A percentile compares a stretch with the other conserved stretches of the same genome.
These are phyloP conservation scores for Carex myosuroides DNA, from an alignment of 176 grass and related monocot genomes.

Conservation along the genomic window DNA sequence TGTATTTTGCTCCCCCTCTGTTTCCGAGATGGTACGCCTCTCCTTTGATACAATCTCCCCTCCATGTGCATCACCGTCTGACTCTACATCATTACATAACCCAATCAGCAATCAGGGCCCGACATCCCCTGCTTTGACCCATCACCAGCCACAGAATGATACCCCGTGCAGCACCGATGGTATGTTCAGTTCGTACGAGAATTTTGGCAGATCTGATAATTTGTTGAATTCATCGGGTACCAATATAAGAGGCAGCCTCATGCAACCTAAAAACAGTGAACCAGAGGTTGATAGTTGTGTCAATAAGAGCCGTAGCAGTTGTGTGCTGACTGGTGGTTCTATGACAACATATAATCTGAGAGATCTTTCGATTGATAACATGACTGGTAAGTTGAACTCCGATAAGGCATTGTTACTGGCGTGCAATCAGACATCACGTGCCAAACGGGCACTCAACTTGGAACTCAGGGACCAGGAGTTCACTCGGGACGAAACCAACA, in stretches of 20 bases:
- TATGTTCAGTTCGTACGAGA: neutral
- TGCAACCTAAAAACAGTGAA: neutral
- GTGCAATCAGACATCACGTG: neutral
- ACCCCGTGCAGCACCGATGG: neutral
- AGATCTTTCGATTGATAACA: neutral
- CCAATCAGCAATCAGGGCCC: neutral
- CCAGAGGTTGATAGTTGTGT: neutral
- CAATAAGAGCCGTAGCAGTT: neutral
- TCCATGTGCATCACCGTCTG: neutral
- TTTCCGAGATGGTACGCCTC: neutral
- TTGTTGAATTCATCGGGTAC: neutral
- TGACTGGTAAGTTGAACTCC: neutral
- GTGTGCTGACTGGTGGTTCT: neutral
- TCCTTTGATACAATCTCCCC: slow-evolving; percentile 11
- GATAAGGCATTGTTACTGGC: neutral
- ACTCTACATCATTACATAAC: neutral
- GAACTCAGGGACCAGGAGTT: neutral
- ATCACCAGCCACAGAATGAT: neutral
- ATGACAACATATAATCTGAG: neutral
- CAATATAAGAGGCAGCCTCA: neutral
- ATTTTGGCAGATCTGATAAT: neutral
- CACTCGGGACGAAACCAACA: slow-evolving; percentile 57
- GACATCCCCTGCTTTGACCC: neutral
- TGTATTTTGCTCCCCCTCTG: neutral
- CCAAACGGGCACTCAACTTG: neutral